These are phyloP conservation scores for Sugiyamaella floridensis DNA, from an alignment of 805 yeast species.

Conservation along the genomic window DNA sequence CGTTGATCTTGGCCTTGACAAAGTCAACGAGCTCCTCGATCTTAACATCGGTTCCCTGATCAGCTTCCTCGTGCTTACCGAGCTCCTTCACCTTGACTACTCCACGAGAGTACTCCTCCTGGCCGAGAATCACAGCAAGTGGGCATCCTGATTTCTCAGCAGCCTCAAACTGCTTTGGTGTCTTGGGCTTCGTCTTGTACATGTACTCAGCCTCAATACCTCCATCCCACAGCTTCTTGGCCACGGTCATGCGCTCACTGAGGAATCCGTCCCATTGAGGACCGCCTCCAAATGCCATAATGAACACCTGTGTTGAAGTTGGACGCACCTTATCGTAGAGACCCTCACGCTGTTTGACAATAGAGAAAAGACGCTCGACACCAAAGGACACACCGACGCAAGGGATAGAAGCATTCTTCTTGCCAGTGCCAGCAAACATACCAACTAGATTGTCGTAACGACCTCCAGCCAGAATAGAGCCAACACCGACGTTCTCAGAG, in stretches of 20 bases:
- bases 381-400: slow-evolving; percentile 98
- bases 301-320: slow-evolving; percentile 83
- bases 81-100: slow-evolving; percentile 77
- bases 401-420: slow-evolving; percentile 74
- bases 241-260: slow-evolving; percentile 81
- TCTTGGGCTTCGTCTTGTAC: slow-evolving; percentile 88
- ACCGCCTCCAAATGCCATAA: slow-evolving; percentile 99
- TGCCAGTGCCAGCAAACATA: slow-evolving; percentile 82
- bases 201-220: slow-evolving; percentile 89
- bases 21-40: slow-evolving; percentile 51
- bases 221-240: slow-evolving; percentile 77
- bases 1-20: slow-evolving; percentile 44
- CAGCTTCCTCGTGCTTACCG: slow-evolving; percentile 81
- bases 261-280: slow-evolving; percentile 91
- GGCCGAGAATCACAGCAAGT: slow-evolving; percentile 87
- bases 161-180: slow-evolving; percentile 94
- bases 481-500: slow-evolving; percentile 94
- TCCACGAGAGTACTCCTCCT: slow-evolving; percentile 82
- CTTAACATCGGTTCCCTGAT: slow-evolving; percentile 75
- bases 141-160: slow-evolving; percentile 93
- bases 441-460: slow-evolving; percentile 95
- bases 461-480: slow-evolving; percentile 98
- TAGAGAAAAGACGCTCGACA: slow-evolving; percentile 87
- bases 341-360: slow-evolving; percentile 70
- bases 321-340: slow-evolving; percentile 63